Percentiles rank a stretch among this genome's conserved stretches.
These are phyloP conservation scores for Asterophora lycoperdoides DNA, from an alignment of 768 basidiomycete species.

Conservation along the genomic window DNA sequence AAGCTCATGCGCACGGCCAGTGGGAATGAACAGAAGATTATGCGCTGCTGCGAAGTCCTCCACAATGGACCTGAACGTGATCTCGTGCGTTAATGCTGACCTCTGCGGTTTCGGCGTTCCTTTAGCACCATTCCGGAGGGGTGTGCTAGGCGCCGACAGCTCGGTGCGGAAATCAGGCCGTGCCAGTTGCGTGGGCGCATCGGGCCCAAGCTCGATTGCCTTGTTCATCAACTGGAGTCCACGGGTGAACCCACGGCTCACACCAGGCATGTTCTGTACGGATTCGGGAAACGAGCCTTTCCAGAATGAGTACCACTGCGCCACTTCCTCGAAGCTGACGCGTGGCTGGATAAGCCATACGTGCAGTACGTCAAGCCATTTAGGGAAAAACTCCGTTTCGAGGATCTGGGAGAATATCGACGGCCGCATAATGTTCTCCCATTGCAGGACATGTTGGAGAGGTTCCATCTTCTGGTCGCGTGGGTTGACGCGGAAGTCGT, in stretches of 20 bases:
- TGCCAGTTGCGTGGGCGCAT: constrained; percentile 62
- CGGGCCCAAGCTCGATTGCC: constrained; percentile 81
- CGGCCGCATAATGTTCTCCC: constrained; percentile 69
- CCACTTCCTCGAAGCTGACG: constrained; percentile 88
- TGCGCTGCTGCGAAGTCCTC: constrained; percentile 85
- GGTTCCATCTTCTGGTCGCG: constrained; percentile 85
- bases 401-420: constrained; percentile 81
- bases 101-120: constrained; percentile 34
- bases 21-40: constrained; percentile 87
- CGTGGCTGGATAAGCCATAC: constrained; percentile 90
- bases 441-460: constrained; percentile 69
- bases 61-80: constrained; percentile 90
- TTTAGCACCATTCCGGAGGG: constrained; percentile 21
- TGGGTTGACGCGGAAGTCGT: constrained; percentile 88
- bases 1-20: constrained; percentile 76
- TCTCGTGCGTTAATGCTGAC: constrained; percentile 64
- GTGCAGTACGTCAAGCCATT: constrained; percentile 90
- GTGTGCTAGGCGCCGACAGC: constrained; percentile 28
- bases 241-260: constrained; percentile 77
- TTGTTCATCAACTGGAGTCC: constrained; percentile 94
- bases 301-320: constrained; percentile 92
- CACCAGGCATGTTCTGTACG: constrained; percentile 59
- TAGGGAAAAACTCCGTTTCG: constrained; percentile 92
- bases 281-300: constrained; percentile 71
- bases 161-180: constrained; percentile 65